phyloP scores from a whole-genome alignment of 225 moss, liverwort and hornwort genomes.

The Sphagnum contortum region DNA sequence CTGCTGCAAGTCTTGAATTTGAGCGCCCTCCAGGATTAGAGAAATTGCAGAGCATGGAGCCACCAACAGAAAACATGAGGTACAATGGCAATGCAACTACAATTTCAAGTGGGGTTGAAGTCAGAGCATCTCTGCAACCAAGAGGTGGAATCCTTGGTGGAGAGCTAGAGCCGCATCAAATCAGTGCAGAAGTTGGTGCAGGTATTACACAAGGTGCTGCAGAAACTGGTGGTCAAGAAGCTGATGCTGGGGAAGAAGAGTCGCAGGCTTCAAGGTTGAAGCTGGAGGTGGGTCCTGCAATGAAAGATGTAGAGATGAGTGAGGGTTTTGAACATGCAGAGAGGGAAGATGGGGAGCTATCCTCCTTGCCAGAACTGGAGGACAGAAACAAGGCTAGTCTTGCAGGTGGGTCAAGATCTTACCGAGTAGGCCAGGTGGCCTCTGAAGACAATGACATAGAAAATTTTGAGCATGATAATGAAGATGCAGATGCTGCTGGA shows the following conservation, averaged over 20 bases:
- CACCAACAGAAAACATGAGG: constrained; percentile 5
- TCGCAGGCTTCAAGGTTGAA: constrained; percentile 8
- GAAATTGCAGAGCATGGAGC: constrained; percentile 8
- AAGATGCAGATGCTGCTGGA: constrained; percentile 32
- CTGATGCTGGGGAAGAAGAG: constrained; percentile 11
- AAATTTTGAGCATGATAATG: constrained; percentile 21
- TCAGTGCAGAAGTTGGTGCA: constrained; percentile 9
- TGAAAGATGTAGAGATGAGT: constrained; percentile 11
- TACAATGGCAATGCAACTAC: constrained; percentile 10
- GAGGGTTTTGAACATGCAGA: constrained; percentile 13
- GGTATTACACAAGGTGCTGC: constrained; percentile 4
- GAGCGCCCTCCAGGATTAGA: background rate
- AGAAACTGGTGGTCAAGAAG: constrained; percentile 3
- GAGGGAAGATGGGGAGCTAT: constrained; percentile 50
- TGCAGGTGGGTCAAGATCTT: constrained; percentile 3
- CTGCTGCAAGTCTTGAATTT: constrained; percentile 3
- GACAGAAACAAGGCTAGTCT: constrained; percentile 19
- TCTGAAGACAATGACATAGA: constrained; percentile 23
- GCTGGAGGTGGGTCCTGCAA: constrained; percentile 5
- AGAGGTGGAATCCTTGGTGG: constrained; percentile 6
- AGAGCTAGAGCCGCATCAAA: too few species aligned
- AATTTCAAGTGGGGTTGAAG: constrained; percentile 7
- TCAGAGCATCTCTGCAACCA: constrained; percentile 9
- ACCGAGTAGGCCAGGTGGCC: constrained; percentile 3
- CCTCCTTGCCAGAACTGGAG: constrained; percentile 31